Conservation (phyloP, 2,329 filamentous ascomycete genomes). For the Penicillium sp. region DNA sequence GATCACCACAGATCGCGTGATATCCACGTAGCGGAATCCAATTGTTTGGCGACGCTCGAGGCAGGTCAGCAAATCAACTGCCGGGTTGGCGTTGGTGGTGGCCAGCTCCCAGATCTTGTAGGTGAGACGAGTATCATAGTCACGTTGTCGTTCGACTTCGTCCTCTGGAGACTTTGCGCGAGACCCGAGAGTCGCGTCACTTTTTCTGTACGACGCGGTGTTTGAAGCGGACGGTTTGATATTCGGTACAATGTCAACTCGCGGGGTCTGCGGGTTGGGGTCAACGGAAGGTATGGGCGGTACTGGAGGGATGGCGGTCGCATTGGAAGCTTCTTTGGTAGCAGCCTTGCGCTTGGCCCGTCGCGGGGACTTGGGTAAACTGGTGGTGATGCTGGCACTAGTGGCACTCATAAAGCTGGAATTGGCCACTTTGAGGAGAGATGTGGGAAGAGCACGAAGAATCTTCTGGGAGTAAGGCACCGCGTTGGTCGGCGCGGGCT, state of each 20-base stretch:
- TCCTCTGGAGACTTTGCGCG: conserved; percentile 22
- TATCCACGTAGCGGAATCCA: conserved; percentile 95
- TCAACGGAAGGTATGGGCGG: conserved; percentile 33
- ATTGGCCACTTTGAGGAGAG: conserved; percentile 90
- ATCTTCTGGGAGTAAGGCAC: conserved; percentile 91
- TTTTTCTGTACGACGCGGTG: conserved; percentile 15
- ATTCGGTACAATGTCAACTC: conserved; percentile 13
- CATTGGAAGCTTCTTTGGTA: conserved; percentile 34
- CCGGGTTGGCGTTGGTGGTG: conserved; percentile 87
- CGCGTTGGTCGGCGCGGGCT: conserved; percentile 74
- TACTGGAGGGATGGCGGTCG: conserved; percentile 52
- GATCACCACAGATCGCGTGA: conserved; percentile 85
- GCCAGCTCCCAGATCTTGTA: conserved; percentile 93
- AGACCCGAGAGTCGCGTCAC: conserved; percentile 22
- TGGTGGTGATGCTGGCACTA: conserved; percentile 78
- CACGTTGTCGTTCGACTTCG: conserved; percentile 37
- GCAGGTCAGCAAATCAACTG: conserved; percentile 88
- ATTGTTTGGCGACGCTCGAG: conserved; percentile 87
- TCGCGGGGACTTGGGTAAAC: conserved; percentile 64
- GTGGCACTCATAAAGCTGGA: conserved; percentile 93
- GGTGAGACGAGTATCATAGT: conserved; percentile 81
- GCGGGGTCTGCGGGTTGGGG: conserved; percentile 18
- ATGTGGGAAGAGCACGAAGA: conserved; percentile 81
- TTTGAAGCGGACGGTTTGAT: conserved; percentile 15
- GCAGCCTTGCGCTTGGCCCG: conserved; percentile 58